Conservation (phyloP, 805 yeast species). For the Saccharomyces mikatae region DNA sequence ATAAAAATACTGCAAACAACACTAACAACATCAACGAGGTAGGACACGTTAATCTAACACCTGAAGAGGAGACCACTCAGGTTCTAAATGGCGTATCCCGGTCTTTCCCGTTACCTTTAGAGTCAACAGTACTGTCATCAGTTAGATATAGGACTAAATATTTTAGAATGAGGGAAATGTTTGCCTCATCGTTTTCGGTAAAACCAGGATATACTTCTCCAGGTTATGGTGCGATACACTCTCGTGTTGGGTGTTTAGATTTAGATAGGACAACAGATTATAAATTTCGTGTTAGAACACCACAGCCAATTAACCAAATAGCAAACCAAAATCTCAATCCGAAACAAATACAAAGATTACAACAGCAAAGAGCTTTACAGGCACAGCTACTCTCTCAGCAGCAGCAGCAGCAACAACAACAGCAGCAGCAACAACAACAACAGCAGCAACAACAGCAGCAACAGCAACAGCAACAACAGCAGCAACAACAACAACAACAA, state of each 20-base stretch:
- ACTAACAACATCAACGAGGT: conserved; percentile 1
- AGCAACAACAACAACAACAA: conserved; percentile 6
- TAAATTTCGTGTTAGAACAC: conserved; percentile 42
- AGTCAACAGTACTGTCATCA: conserved; percentile 63
- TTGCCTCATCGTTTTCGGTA: conserved; percentile 59
- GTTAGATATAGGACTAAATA: conserved; percentile 62
- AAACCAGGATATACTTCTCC: conserved; percentile 42
- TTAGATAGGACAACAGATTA: conserved; percentile 67
- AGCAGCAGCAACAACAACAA: no score
- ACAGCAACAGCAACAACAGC: conserved; percentile 15
- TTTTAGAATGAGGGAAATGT: conserved; percentile 86
- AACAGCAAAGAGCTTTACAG: conserved; percentile 23
- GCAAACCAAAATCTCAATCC: conserved; percentile 15
- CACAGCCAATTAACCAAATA: conserved; percentile 32
- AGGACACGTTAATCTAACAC: conserved; percentile 39
- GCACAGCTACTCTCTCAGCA: conserved; percentile 26
- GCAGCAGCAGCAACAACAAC: conserved; percentile 4
- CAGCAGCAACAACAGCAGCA: conserved; percentile 22
- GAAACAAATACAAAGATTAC: conserved; percentile 20
- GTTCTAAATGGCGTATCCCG: conserved; percentile 83
- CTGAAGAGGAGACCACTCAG: conserved; percentile 88
- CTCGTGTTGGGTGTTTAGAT: conserved; percentile 65
- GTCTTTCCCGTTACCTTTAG: conserved; percentile 77
- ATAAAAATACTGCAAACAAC: not conserved
- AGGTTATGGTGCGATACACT: conserved; percentile 45